Evolutionary conservation across 2,329 filamentous ascomycete genomes (phyloP).

Genomic region (Parastagonospora avenae): DNA sequence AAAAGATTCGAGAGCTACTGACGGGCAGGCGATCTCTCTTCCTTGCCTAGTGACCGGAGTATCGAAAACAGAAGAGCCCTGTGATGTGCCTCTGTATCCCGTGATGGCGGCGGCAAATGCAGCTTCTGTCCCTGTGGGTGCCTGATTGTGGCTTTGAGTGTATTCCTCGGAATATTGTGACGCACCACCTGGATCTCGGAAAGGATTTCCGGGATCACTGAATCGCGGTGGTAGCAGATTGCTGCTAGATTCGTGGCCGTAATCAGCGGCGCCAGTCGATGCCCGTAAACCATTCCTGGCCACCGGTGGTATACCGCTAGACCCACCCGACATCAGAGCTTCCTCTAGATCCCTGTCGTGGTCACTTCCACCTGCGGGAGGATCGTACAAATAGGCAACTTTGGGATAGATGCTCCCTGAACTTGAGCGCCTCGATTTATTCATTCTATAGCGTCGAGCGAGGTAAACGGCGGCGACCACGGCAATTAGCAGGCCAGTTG

Average conservation of each 20-base stretch:
- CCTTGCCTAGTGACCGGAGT: no score
- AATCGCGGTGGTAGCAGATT: conserved; percentile 7
- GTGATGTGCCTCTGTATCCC: conserved; percentile 13
- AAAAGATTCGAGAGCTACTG: not conserved
- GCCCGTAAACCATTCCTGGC: not conserved
- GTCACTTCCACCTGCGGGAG: conserved; percentile 16
- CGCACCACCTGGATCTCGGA: conserved; percentile 9
- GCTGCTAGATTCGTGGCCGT: conserved; percentile 7
- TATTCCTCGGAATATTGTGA: conserved; percentile 1
- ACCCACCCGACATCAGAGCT: conserved; percentile 30
- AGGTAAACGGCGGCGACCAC: conserved; percentile 41
- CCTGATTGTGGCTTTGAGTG: conserved; percentile 7
- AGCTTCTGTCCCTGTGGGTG: conserved; percentile 9
- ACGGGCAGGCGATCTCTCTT: not conserved
- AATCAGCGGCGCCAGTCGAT: conserved; percentile 3
- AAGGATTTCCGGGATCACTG: conserved; percentile 16
- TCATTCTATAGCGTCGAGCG: conserved; percentile 35
- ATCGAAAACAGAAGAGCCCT: conserved; percentile 4
- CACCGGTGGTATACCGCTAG: conserved; percentile 12
- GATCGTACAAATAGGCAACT: conserved; percentile 42
- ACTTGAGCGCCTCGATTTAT: conserved; percentile 27
- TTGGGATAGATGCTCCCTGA: conserved; percentile 37
- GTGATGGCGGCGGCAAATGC: conserved; percentile 17
- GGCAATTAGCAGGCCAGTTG: conserved; percentile 40
- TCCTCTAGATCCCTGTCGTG: conserved; percentile 17